Conservation (phyloP, 305 asterid species). For the Plantago coronopus region DNA sequence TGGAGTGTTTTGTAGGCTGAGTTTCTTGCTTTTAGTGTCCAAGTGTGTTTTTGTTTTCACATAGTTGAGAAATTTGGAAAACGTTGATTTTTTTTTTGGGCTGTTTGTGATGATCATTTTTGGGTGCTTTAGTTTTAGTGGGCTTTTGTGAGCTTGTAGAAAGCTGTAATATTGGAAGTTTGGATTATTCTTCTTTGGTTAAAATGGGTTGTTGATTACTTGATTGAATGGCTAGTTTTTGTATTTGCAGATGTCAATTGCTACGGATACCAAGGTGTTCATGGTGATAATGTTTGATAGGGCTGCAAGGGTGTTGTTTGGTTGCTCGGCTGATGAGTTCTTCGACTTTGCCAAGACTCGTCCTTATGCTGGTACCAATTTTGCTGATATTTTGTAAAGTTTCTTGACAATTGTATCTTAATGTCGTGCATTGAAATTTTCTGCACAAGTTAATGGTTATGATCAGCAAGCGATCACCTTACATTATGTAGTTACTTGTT, state of each 20-base stretch:
- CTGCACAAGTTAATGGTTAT: too few relatives aligned
- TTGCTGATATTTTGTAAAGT: slow-evolving; percentile 2
- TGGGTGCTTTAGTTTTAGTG: neutral
- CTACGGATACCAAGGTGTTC: slow-evolving; percentile 61
- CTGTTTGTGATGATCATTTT: neutral
- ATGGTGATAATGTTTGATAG: slow-evolving; percentile 87
- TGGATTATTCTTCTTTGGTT: neutral
- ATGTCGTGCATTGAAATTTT: neutral
- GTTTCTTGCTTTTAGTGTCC: neutral
- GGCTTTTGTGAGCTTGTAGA: neutral
- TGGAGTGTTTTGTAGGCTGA: neutral
- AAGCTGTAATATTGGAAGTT: neutral
- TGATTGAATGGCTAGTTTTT: neutral
- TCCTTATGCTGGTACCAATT: slow-evolving; percentile 57
- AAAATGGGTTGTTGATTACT: neutral
- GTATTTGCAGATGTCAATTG: slow-evolving; percentile 68
- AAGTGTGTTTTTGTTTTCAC: too few relatives aligned
- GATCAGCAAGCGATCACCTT: neutral
- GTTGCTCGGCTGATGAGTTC: slow-evolving; percentile 85
- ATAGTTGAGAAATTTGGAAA: too few relatives aligned
- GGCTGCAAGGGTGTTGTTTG: slow-evolving; percentile 78
- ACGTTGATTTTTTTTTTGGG: too few relatives aligned
- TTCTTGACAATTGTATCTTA: neutral
- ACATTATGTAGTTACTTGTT: neutral
- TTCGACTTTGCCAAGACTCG: slow-evolving; percentile 68